phyloP scores from a whole-genome alignment of 2,329 filamentous ascomycete genomes.

The Pestalotiopsis sp. region DNA sequence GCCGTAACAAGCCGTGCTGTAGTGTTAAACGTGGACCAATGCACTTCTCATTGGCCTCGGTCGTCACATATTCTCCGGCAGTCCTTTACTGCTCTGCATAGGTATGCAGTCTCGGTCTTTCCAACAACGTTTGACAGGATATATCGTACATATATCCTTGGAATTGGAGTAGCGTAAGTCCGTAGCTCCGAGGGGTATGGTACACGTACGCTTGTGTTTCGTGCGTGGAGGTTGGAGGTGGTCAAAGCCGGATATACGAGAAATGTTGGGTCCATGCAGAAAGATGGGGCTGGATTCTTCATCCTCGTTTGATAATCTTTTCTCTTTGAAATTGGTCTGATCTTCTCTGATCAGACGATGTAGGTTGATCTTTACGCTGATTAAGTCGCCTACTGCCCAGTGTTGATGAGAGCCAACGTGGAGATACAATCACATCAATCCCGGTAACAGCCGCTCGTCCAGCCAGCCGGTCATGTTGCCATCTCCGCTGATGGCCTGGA shows the following conservation, averaged over 20 bases:
- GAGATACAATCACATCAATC: neutral
- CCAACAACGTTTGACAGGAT: neutral
- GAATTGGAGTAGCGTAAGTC: neutral
- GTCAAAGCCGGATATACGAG: neutral
- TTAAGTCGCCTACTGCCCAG: neutral
- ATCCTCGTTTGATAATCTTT: too few relatives aligned
- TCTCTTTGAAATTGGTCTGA: too few relatives aligned
- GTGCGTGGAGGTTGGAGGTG: neutral
- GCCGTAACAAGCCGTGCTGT: neutral
- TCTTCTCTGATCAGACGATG: neutral
- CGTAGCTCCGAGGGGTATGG: neutral
- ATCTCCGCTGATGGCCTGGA: slow-evolving; percentile 67
- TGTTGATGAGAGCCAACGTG: neutral
- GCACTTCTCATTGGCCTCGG: neutral
- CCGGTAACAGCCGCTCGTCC: slow-evolving; percentile 40
- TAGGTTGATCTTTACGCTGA: neutral
- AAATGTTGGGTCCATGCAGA: neutral
- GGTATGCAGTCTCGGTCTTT: neutral
- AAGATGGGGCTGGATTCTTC: neutral
- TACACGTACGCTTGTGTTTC: neutral
- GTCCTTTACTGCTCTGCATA: neutral
- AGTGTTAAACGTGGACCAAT: neutral
- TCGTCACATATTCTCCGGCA: neutral
- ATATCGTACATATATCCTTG: neutral
- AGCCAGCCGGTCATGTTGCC: slow-evolving; percentile 56